Base-by-base conservation (phyloP, 345 rosid genomes). In the Rhodamnia argentea region DNA sequence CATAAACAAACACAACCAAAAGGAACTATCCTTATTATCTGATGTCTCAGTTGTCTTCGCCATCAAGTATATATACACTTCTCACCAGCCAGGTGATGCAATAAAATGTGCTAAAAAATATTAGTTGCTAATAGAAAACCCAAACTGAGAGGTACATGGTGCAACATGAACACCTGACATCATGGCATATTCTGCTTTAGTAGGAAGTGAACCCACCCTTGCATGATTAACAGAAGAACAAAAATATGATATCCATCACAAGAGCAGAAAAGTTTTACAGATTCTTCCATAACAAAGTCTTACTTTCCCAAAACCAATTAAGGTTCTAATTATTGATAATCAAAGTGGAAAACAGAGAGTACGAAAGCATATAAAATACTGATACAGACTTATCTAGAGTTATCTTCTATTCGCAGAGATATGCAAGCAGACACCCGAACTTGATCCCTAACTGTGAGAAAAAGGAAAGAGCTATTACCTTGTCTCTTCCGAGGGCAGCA, bases 401-500 rank as follows among this genome's bases (percentile, higher is more conserved):
- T 70, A 70, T 37, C 47, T 70, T 70, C 47, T 70, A 32, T 9
- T 18, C 20, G 81, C 81, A 70, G 26, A 70, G 7, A 37, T 37
- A 37, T 20, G 40, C 47, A 18, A 37, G 47, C 81, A 70, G 26
- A 37, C 81, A 37, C 47, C 24, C 40, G 13, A 18, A 70, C 47
- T 70, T 37, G 81, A 70, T 37, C 40, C 47, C 37, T 37, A 70
- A 70, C 78, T 70, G 18, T 9, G 78, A 70, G 78, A 32, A 70
- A 70, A 86, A 83, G 81, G 82, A 78, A 59, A 86, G 87, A 53
- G 5, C 74, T 44, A 85, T 93, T 93, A 98, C 99, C 98, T 94
- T 90, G 90, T 98, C 99, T 92, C 99, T 94, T 88, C 99, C 99
- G 87, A 98, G 93, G 70, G 99, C 99, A 90, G 99, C 99, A 93